phyloP scores from a whole-genome alignment of 306 rosid species.

The Neltuma alba region DNA sequence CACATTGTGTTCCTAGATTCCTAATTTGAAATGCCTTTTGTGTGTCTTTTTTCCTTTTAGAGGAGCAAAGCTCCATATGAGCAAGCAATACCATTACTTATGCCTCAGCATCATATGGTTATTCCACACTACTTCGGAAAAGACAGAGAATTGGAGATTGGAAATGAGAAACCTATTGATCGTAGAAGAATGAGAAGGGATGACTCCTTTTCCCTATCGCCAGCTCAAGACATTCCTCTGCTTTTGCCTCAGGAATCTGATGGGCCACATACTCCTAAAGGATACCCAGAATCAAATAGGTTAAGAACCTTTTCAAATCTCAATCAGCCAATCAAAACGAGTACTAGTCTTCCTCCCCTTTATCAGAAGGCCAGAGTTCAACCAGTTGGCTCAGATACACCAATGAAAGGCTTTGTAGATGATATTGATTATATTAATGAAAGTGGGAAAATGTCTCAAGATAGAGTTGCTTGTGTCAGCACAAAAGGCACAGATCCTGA shows the following conservation, averaged over 20 bases:
- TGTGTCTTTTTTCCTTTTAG: constrained; percentile 38
- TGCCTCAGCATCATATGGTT: constrained; percentile 99
- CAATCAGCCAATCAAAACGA: constrained; percentile 42
- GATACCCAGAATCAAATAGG: constrained; percentile 48
- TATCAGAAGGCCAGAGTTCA: constrained; percentile 51
- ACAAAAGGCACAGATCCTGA: constrained; percentile 51
- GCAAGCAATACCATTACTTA: constrained; percentile 91
- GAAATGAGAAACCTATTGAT: constrained; percentile 39
- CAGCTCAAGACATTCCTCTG: constrained; percentile 81
- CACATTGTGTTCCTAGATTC: constrained; percentile 33
- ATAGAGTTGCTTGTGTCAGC: constrained; percentile 20
- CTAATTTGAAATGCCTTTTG: constrained; percentile 31
- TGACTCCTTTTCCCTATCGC: constrained; percentile 70
- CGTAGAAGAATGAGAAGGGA: constrained; percentile 49
- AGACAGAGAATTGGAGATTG: constrained; percentile 58
- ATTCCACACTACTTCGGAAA: constrained; percentile 96
- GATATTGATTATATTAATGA: constrained; percentile 54
- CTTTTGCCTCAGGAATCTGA: constrained; percentile 79
- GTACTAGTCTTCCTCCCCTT: constrained; percentile 42
- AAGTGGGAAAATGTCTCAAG: constrained; percentile 47
- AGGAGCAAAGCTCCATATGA: constrained; percentile 97
- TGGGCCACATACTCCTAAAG: constrained; percentile 49
- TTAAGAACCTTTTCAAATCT: constrained; percentile 23
- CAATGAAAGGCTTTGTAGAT: constrained; percentile 87
- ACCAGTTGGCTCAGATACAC: constrained; percentile 65